Percentiles rank a stretch among this genome's conserved stretches.
Conservation (phyloP, 768 basidiomycete species). For the Russula sp. region DNA sequence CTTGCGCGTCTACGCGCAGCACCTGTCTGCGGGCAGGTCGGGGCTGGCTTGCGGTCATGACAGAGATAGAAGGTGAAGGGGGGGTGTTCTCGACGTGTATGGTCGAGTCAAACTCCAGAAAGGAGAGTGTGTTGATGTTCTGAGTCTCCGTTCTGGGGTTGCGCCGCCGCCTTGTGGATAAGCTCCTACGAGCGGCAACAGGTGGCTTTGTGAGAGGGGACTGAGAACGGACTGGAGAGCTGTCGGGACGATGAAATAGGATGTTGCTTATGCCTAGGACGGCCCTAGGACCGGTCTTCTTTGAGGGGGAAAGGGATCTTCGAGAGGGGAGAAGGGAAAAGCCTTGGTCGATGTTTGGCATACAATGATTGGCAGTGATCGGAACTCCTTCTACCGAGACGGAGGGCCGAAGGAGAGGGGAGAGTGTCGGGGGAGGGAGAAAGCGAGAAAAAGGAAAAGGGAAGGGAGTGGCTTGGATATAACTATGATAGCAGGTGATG, state of each 20-base stretch:
- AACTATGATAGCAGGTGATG: constrained; percentile 22
- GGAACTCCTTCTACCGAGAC: constrained; percentile 34
- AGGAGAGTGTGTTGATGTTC: constrained; percentile 44
- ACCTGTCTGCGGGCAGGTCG: constrained; percentile 42
- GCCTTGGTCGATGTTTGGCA: constrained; percentile 43
- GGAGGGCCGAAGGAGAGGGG: constrained; percentile 32
- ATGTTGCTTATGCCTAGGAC: constrained; percentile 46
- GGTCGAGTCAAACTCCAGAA: constrained; percentile 42
- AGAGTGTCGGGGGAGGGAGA: constrained; percentile 33
- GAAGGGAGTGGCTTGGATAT: constrained; percentile 28
- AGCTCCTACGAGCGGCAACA: constrained; percentile 42
- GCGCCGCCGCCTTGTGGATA: constrained; percentile 40
- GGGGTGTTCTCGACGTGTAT: constrained; percentile 33
- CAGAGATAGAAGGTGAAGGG: constrained; percentile 24
- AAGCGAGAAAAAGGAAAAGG: constrained; percentile 31
- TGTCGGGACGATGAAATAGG: constrained; percentile 35
- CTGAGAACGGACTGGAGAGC: constrained; percentile 33
- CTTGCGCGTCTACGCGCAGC: constrained; percentile 66
- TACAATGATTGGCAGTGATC: constrained; percentile 37
- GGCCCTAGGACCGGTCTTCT: constrained; percentile 46
- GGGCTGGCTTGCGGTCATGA: constrained; percentile 34
- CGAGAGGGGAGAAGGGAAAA: constrained; percentile 36
- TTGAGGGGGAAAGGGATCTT: constrained; percentile 32
- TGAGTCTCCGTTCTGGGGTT: constrained; percentile 39
- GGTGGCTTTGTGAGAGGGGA: constrained; percentile 35